phyloP scores from a whole-genome alignment of 192 early-diverging fungal genomes.

The Allomyces javanicus region DNA sequence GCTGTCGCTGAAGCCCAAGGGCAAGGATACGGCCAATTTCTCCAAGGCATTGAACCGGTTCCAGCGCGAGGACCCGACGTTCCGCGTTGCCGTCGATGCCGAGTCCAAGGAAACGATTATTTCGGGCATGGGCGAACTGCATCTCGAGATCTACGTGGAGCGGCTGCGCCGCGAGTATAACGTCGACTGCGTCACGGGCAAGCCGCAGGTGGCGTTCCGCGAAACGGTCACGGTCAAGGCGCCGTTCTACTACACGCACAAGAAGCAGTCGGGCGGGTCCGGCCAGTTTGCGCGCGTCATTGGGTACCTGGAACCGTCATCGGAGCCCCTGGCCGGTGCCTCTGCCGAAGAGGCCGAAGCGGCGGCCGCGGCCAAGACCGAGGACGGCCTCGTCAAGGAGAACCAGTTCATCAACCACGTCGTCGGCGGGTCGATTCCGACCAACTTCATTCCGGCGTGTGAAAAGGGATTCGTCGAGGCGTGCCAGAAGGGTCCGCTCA shows the following conservation, averaged over 20 bases:
- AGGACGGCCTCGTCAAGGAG: conserved; percentile 11
- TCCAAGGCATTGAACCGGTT: conserved; percentile 53
- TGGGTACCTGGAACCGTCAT: conserved; percentile 79
- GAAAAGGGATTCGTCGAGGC: conserved; percentile 91
- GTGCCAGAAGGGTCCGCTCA: conserved; percentile 69
- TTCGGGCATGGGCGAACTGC: conserved; percentile 73
- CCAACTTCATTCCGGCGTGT: conserved; percentile 79
- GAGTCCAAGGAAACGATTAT: conserved; percentile 66
- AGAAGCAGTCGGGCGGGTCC: conserved; percentile 93
- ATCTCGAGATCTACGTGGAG: conserved; percentile 87
- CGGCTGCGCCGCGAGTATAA: conserved; percentile 96
- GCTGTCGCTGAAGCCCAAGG: conserved; percentile 74
- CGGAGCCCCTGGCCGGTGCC: neutral
- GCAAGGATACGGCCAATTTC: conserved; percentile 58
- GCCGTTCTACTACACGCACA: conserved; percentile 90
- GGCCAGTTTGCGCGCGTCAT: conserved; percentile 86
- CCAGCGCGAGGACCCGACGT: conserved; percentile 69
- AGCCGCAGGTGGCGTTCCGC: conserved; percentile 94
- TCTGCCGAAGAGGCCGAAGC: conserved; percentile 5
- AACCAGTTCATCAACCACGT: conserved; percentile 66
- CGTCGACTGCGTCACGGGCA: conserved; percentile 85
- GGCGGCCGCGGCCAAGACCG: conserved; percentile 26
- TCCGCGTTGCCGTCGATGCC: conserved; percentile 56
- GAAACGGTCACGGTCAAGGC: conserved; percentile 61
- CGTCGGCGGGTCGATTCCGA: conserved; percentile 84